These are phyloP conservation scores for Globisporangium perplexum DNA, from an alignment of 352 stramenopile species.

Conservation along the genomic window DNA sequence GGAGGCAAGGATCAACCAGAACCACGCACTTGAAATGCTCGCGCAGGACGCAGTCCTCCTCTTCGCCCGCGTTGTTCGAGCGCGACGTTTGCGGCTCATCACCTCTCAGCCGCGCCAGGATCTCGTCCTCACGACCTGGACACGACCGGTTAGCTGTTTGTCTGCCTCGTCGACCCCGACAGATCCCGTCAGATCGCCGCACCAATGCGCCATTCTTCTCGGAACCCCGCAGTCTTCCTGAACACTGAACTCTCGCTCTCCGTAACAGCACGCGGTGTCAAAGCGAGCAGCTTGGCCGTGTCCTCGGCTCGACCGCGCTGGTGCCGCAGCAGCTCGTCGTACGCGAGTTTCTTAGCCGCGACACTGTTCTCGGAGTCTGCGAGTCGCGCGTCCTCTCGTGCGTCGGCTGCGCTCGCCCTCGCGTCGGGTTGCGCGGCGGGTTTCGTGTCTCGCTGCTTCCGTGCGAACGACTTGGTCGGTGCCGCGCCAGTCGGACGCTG, in stretches of 20 bases:
- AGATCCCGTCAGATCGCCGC: neutral
- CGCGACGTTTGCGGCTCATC: constrained; percentile 1
- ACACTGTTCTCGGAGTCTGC: neutral
- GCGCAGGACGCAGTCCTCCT: constrained; percentile 3
- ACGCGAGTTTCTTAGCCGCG: constrained; percentile 19
- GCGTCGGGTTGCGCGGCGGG: too few species aligned
- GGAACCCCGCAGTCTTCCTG: constrained; percentile 13
- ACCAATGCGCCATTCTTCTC: constrained; percentile 40
- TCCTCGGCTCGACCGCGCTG: constrained; percentile 29
- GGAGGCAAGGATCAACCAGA: too few species aligned
- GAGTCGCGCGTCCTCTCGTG: constrained; percentile 2
- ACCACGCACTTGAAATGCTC: constrained; percentile 22
- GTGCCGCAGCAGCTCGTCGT: constrained; percentile 31
- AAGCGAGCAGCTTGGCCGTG: constrained; percentile 12
- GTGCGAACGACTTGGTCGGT: neutral
- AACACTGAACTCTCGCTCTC: constrained; percentile 9
- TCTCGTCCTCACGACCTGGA: constrained; percentile 19
- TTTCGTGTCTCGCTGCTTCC: neutral
- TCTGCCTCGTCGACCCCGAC: neutral
- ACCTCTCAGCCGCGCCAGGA: constrained; percentile 12
- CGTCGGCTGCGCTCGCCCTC: neutral
- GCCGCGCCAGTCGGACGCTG: neutral
- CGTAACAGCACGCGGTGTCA: neutral
- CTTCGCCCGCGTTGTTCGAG: constrained; percentile 2
- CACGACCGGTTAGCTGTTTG: neutral